Evolutionary conservation across 441 rosid genomes (phyloP).

Genomic region (Codiaeum variegatum): DNA sequence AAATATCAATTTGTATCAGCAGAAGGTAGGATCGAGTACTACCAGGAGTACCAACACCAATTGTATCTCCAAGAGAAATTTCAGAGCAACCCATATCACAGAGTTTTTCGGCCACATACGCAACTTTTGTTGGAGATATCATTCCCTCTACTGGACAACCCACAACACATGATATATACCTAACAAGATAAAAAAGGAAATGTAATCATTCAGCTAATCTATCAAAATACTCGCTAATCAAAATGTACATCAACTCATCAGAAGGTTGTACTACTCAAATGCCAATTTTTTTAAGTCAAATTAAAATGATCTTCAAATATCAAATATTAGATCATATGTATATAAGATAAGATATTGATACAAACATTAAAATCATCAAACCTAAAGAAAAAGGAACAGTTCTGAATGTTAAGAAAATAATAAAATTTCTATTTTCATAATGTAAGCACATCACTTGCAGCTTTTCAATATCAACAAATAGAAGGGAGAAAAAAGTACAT

Average conservation of each 20-base stretch:
- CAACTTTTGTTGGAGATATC: constrained; percentile 71
- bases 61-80: constrained; percentile 86
- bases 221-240: neutral
- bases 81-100: constrained; percentile 91
- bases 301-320: neutral
- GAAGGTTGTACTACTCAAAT: neutral
- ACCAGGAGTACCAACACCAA: constrained; percentile 96
- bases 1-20: neutral
- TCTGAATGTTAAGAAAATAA: neutral
- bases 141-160: constrained; percentile 94
- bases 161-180: constrained; percentile 89
- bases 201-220: neutral
- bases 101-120: constrained; percentile 78
- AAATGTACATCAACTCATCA: neutral
- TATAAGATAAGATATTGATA: neutral
- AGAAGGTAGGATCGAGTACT: constrained; percentile 20
- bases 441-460: neutral
- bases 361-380: neutral
- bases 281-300: neutral
- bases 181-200: constrained; percentile 22
- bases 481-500: neutral
- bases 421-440: neutral
- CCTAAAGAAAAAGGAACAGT: neutral
- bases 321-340: neutral
- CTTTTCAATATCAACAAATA: neutral